phyloP scores from a whole-genome alignment of 1,284 basidiomycete genomes.

The Rhodotorula sp. region DNA sequence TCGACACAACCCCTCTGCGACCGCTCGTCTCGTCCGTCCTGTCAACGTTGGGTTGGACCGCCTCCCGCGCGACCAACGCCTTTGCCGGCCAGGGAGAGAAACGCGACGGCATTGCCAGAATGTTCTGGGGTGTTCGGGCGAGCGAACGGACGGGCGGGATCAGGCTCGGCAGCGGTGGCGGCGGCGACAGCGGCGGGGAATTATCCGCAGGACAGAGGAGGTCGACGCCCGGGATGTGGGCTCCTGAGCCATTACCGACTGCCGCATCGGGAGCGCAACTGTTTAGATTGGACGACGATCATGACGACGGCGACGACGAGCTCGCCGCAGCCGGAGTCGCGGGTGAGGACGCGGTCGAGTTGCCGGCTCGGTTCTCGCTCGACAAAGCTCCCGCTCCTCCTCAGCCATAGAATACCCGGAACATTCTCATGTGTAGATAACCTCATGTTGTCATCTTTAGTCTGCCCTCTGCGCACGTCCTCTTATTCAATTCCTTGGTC shows the following conservation, averaged over 20 bases:
- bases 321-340: not conserved
- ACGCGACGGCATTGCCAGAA: slow-evolving; percentile 15
- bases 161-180: slow-evolving; percentile 2
- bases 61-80: not conserved
- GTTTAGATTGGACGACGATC: slow-evolving; percentile 10
- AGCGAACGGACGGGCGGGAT: slow-evolving; percentile 22
- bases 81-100: not conserved
- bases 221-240: not conserved
- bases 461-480: no score
- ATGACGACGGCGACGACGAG: slow-evolving; percentile 12
- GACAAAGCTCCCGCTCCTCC: not conserved
- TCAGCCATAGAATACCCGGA: no score
- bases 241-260: no score
- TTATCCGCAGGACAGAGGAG: not conserved
- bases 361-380: slow-evolving; percentile 18
- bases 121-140: slow-evolving; percentile 24
- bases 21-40: slow-evolving; percentile 2
- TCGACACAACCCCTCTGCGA: not conserved
- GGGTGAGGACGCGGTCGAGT: slow-evolving; percentile 17
- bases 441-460: no score
- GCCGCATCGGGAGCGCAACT: not conserved
- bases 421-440: not conserved
- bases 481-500: no score
- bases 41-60: slow-evolving; percentile 8
- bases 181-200: not conserved